Base-by-base conservation (phyloP, 2,329 filamentous ascomycete genomes). In the Claviceps africana region DNA sequence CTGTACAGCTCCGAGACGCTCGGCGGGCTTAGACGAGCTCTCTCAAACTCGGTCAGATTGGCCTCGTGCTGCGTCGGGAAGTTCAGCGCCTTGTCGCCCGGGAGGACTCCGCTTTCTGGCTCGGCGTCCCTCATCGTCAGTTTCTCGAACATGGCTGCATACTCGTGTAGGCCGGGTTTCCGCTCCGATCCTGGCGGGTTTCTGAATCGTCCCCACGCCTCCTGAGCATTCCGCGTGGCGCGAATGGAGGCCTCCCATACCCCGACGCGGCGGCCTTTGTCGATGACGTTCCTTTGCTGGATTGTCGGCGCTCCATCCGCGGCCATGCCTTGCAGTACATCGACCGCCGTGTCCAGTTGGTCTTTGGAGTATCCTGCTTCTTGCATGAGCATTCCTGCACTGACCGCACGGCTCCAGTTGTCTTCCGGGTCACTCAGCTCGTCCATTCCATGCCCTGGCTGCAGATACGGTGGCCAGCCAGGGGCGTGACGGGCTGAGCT, bases 1-100 rank as follows among this genome's bases (percentile, higher is more conserved):
- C 71, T 61, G 54, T 83, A 85, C 4, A 90, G 69, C 49, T 77
- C 70, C 4, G 72, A 65, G 11, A 81, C 66, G 1, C 70, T 74
- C 2, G 85, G 85, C 1, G 84, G 79, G 15, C 72, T 69, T 44
- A 81, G 68, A n/a, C 79, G 73, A 40, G 79, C 75, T 57, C 78
- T 79, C 53, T 86, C 84, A 51, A 82, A 78, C n/a, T 82, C 75
- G 54, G 73, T 85, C 60, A 73, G 75, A 64, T 74, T 86, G 64
- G 70, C 67, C 13, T 67, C 59, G 40, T 63, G 54, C 49, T 62
- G 55, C 6, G 62, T 61, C 19, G 62, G 55, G 56, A 69, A 63
- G 52, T 78, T 73, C 21, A 81, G 67, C 21, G 79, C 72, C 40
- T 70, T 70, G 58, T 86, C 83, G 13, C 85, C 85, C 6, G 83